Percentiles rank a stretch among this genome's conserved stretches.
Evolutionary conservation across 1,139 yeast genomes (phyloP).

Genomic region (Taphrina deformans): DNA sequence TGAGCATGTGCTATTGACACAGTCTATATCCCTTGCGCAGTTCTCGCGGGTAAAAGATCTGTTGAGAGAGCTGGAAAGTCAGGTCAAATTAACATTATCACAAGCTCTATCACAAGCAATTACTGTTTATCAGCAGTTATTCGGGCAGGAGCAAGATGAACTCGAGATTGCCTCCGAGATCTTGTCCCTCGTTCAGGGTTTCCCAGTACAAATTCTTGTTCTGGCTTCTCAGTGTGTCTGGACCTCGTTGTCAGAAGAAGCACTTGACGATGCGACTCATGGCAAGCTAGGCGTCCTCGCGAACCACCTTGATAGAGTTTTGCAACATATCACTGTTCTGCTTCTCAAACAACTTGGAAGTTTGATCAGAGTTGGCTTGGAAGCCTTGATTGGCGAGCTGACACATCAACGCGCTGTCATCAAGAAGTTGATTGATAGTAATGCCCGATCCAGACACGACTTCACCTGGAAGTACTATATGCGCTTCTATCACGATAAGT

Average conservation of each 20-base stretch:
- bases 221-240: slow-evolving; percentile 62
- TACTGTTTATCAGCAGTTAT: slow-evolving; percentile 38
- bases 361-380: slow-evolving; percentile 54
- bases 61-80: slow-evolving; percentile 61
- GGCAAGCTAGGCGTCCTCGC: slow-evolving; percentile 35
- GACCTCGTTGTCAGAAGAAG: slow-evolving; percentile 52
- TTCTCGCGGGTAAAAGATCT: slow-evolving; percentile 59
- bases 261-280: slow-evolving; percentile 38
- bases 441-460: slow-evolving; percentile 39
- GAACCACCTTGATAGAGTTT: slow-evolving; percentile 37
- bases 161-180: slow-evolving; percentile 26
- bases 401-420: slow-evolving; percentile 61
- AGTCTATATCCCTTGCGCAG: slow-evolving; percentile 53
- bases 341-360: slow-evolving; percentile 45
- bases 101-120: slow-evolving; percentile 45
- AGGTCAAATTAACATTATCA: slow-evolving; percentile 55
- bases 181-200: slow-evolving; percentile 46
- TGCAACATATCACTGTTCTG: slow-evolving; percentile 44
- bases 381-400: slow-evolving; percentile 63
- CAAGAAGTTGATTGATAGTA: slow-evolving; percentile 41
- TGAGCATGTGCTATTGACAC: slow-evolving; percentile 54
- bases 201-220: slow-evolving; percentile 61
- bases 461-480: slow-evolving; percentile 60
- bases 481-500: slow-evolving; percentile 41
- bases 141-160: slow-evolving; percentile 34